phyloP scores from a whole-genome alignment of 2,329 filamentous ascomycete species.

The Bimuria novae-zelandiae region DNA sequence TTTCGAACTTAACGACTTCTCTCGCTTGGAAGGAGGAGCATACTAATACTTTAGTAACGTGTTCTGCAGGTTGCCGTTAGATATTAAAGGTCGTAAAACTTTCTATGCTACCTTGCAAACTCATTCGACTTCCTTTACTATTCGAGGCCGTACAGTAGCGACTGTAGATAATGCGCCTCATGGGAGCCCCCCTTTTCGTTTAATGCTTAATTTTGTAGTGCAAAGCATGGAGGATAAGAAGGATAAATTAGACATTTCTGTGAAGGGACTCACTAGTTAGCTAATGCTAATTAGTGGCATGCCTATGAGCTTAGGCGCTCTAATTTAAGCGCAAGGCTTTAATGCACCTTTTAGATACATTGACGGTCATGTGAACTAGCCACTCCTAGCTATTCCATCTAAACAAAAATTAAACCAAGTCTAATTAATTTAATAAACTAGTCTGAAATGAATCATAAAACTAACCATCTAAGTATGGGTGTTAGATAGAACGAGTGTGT shows the following conservation, averaged over 20 bases:
- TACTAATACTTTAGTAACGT: slow-evolving; percentile 7
- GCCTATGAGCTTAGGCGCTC: slow-evolving; percentile 1
- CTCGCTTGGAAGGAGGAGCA: slow-evolving; percentile 3
- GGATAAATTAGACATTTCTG: slow-evolving; percentile 3
- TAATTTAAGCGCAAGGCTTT: slow-evolving; percentile 6
- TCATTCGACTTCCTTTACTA: slow-evolving; percentile 1
- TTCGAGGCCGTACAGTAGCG: neutral
- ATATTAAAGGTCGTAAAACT: neutral
- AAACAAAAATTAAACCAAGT: neutral
- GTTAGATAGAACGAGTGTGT: too few species aligned
- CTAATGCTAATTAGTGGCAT: slow-evolving; percentile 12
- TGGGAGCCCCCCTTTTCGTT: slow-evolving; percentile 1
- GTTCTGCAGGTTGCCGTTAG: slow-evolving; percentile 3
- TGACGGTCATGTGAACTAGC: neutral
- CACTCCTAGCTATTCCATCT: neutral
- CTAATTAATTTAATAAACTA: too few species aligned
- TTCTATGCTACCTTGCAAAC: slow-evolving; percentile 1
- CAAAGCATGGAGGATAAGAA: neutral
- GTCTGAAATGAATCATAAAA: too few species aligned
- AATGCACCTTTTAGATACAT: slow-evolving; percentile 7
- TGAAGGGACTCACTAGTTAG: slow-evolving; percentile 4
- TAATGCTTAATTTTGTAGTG: slow-evolving; percentile 6
- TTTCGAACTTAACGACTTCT: slow-evolving; percentile 7
- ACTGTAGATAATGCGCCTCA: neutral
- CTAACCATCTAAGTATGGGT: too few species aligned